Conservation (phyloP, 345 rosid species). For the Aquilaria yunnanensis region DNA sequence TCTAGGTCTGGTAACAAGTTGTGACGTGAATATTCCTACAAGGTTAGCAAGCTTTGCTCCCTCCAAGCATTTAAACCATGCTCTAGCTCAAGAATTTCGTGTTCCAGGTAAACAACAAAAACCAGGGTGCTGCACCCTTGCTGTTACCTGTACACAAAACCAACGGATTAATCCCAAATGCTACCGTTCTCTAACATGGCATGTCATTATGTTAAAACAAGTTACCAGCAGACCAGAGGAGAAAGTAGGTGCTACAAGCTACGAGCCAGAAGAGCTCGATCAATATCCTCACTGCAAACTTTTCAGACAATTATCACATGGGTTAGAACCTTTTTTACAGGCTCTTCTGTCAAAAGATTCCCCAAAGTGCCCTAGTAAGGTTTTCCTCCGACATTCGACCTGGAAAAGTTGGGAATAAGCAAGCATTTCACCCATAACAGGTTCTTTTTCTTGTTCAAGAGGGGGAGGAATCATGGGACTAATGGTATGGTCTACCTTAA, state of each 20-base stretch:
- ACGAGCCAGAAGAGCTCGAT: neutral
- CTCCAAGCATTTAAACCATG: too few relatives aligned
- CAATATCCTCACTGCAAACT: too few relatives aligned
- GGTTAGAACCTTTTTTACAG: conserved; percentile 60
- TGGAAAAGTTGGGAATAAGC: conserved; percentile 17
- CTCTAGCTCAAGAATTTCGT: too few relatives aligned
- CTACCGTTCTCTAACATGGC: too few relatives aligned
- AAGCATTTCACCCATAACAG: neutral
- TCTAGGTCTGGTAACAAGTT: too few relatives aligned
- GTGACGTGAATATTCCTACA: too few relatives aligned
- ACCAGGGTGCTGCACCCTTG: too few relatives aligned
- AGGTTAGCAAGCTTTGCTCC: too few relatives aligned
- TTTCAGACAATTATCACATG: conserved; percentile 77
- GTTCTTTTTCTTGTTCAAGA: neutral
- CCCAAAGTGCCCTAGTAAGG: conserved; percentile 77
- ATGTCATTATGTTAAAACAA: too few relatives aligned
- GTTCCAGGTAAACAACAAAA: too few relatives aligned
- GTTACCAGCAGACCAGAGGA: neutral
- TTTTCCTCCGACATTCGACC: conserved; percentile 73
- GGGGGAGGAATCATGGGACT: neutral
- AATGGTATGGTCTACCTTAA: conserved; percentile 37
- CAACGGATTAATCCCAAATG: too few relatives aligned
- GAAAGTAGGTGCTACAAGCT: neutral
- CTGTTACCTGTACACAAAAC: too few relatives aligned
- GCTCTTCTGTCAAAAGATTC: conserved; percentile 51